Evolutionary conservation across 1,284 basidiomycete genomes (phyloP).

Genomic region (Ganoderma lucidum): DNA sequence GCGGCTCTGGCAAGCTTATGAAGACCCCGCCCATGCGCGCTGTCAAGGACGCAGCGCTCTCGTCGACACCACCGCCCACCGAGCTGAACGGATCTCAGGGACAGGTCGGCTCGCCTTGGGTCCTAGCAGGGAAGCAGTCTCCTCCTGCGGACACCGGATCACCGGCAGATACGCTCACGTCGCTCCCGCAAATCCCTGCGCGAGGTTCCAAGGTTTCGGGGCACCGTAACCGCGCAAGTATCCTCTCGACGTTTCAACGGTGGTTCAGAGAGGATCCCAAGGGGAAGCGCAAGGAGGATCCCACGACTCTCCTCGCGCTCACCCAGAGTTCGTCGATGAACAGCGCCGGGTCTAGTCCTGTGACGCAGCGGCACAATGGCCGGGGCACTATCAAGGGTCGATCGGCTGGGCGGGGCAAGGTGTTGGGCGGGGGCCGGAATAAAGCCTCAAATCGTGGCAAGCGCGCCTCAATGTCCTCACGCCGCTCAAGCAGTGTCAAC

Average conservation of each 20-base stretch:
- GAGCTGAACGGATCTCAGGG: conserved; percentile 50
- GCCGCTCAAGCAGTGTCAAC: conserved; percentile 84
- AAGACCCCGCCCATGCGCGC: conserved; percentile 74
- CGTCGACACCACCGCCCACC: conserved; percentile 57
- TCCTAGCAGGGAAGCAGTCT: conserved; percentile 60
- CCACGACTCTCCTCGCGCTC: conserved; percentile 31
- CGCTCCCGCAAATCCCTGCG: conserved; percentile 60
- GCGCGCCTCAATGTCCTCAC: conserved; percentile 72
- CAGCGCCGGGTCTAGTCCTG: conserved; percentile 36
- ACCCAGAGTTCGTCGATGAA: conserved; percentile 25
- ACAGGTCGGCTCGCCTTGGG: conserved; percentile 73
- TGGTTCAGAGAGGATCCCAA: conserved; percentile 87
- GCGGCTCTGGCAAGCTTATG: conserved; percentile 63
- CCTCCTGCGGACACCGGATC: conserved; percentile 58
- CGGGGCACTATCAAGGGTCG: conserved; percentile 56
- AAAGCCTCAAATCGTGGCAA: conserved; percentile 56
- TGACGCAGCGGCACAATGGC: conserved; percentile 31
- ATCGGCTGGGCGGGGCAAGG: conserved; percentile 50
- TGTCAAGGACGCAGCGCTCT: conserved; percentile 55
- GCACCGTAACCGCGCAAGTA: conserved; percentile 68
- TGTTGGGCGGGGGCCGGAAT: conserved; percentile 35
- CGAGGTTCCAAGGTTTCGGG: conserved; percentile 45
- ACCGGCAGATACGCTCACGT: conserved; percentile 59
- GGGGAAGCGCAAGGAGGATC: conserved; percentile 59
- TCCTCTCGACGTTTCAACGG: conserved; percentile 75